Evolutionary conservation across 2,329 filamentous ascomycete species (phyloP).

Genomic region (Venturiaceae sp.): DNA sequence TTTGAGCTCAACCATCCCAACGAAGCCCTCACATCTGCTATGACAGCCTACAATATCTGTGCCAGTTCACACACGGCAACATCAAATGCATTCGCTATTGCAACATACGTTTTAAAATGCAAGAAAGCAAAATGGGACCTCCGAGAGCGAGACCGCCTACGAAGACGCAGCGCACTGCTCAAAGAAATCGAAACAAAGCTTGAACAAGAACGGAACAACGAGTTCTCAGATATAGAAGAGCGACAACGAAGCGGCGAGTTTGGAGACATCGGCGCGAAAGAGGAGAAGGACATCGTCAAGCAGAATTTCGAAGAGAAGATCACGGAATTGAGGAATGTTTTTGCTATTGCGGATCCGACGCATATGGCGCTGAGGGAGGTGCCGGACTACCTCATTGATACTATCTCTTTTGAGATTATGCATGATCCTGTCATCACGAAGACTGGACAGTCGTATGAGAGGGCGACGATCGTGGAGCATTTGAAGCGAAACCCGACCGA

Average conservation of each 20-base stretch:
- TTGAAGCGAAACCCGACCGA: constrained; percentile 66
- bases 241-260: constrained; percentile 24
- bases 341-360: constrained; percentile 36
- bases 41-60: constrained; percentile 64
- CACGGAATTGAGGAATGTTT: constrained; percentile 33
- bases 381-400: constrained; percentile 69
- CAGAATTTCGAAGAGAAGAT: constrained; percentile 29
- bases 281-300: constrained; percentile 38
- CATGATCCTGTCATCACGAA: constrained; percentile 63
- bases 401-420: constrained; percentile 67
- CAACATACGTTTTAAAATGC: constrained; percentile 62
- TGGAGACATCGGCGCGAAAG: constrained; percentile 32
- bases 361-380: constrained; percentile 42
- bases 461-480: constrained; percentile 76
- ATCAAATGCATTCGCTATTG: constrained; percentile 61
- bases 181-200: constrained; percentile 42
- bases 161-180: constrained; percentile 50
- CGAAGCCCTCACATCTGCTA: constrained; percentile 61
- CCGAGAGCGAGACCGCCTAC: constrained; percentile 51
- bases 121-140: constrained; percentile 83
- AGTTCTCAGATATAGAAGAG: constrained; percentile 28
- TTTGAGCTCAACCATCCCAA: constrained; percentile 62
- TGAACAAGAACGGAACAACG: constrained; percentile 22
- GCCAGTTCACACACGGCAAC: constrained; percentile 46
- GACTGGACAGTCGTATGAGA: constrained; percentile 84